A percentile compares a stretch with the other conserved stretches of the same genome.
Conservation (phyloP, 768 basidiomycete species). For the Pluteus cervinus region DNA sequence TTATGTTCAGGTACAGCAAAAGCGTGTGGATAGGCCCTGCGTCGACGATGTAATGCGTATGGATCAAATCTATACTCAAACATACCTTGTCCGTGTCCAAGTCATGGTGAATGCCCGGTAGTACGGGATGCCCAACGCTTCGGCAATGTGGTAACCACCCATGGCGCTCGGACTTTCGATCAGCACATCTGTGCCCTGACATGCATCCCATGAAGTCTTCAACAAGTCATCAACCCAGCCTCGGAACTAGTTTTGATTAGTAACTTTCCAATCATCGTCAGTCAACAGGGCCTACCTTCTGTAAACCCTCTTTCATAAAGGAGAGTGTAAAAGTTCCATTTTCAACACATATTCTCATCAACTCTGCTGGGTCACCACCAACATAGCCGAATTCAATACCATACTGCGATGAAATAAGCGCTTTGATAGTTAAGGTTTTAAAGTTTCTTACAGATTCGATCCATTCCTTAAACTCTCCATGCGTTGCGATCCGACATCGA, state of each 20-base stretch:
- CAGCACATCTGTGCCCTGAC: slow-evolving; percentile 89
- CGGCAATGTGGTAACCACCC: slow-evolving; percentile 96
- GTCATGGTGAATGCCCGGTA: slow-evolving; percentile 97
- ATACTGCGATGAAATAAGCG: slow-evolving; percentile 42
- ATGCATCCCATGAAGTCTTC: slow-evolving; percentile 93
- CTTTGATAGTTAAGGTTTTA: slow-evolving; percentile 3
- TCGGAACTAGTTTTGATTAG: slow-evolving; percentile 83
- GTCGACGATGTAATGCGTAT: slow-evolving; percentile 1
- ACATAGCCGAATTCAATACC: slow-evolving; percentile 95
- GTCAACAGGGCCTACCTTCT: slow-evolving; percentile 53
- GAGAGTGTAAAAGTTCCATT: slow-evolving; percentile 97
- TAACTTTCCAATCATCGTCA: background rate
- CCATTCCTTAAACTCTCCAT: slow-evolving; percentile 94
- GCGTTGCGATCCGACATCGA: slow-evolving; percentile 84
- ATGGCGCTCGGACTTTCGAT: slow-evolving; percentile 96
- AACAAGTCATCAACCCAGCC: slow-evolving; percentile 97
- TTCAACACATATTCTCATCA: slow-evolving; percentile 97
- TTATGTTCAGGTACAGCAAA: slow-evolving; percentile 97
- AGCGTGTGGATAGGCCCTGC: slow-evolving; percentile 91
- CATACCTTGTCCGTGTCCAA: slow-evolving; percentile 86
- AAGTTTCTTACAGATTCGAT: slow-evolving; percentile 74
- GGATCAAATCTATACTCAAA: background rate
- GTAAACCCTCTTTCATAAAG: slow-evolving; percentile 85
- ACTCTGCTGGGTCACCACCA: slow-evolving; percentile 94
- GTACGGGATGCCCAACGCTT: slow-evolving; percentile 89